Evolutionary conservation across 2,329 filamentous ascomycete genomes (phyloP).

Genomic region (Ceratocystis papillata): DNA sequence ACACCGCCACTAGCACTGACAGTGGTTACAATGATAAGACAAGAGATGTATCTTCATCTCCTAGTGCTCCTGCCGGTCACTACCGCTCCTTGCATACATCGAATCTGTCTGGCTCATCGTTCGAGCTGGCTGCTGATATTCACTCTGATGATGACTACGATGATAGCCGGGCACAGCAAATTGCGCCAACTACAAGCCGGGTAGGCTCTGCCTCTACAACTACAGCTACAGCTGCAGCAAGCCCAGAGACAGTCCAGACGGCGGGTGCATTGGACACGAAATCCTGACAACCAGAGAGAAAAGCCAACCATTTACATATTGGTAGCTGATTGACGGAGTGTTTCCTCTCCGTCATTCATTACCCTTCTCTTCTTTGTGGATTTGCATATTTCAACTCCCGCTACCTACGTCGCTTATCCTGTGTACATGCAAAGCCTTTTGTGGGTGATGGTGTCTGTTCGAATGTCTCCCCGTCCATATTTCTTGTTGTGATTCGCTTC

Average conservation of each 20-base stretch:
- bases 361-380: too few relatives aligned
- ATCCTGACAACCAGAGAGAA: too few relatives aligned
- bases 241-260: neutral
- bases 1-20: conserved; percentile 27
- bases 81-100: conserved; percentile 22
- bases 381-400: too few relatives aligned
- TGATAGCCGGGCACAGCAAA: neutral
- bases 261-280: neutral
- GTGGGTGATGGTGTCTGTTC: too few relatives aligned
- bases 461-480: too few relatives aligned
- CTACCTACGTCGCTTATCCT: too few relatives aligned
- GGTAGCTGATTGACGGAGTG: too few relatives aligned
- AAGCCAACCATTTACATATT: too few relatives aligned
- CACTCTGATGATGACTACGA: conserved; percentile 21
- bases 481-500: too few relatives aligned
- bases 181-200: neutral
- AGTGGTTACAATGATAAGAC: neutral
- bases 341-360: too few relatives aligned
- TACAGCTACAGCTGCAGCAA: neutral
- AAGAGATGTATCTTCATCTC: conserved; percentile 7
- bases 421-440: too few relatives aligned
- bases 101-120: conserved; percentile 21
- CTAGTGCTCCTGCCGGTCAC: conserved; percentile 16
- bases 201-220: neutral
- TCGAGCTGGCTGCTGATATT: conserved; percentile 21